These are phyloP conservation scores for Citrullus amarus DNA, from an alignment of 306 rosid genomes.

Conservation along the genomic window DNA sequence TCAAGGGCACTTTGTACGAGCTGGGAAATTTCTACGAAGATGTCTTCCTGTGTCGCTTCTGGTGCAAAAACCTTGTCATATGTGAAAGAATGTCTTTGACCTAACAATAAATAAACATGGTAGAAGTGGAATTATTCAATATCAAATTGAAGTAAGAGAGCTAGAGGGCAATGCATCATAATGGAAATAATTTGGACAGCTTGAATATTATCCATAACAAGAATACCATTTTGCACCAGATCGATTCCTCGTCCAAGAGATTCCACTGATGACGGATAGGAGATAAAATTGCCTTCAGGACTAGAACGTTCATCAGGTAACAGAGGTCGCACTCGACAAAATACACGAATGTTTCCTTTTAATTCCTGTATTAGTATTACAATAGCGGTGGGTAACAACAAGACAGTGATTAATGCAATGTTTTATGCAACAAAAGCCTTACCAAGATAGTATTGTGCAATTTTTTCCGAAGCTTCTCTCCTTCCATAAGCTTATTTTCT, in stretches of 20 bases:
- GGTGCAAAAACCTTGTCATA: constrained; percentile 88
- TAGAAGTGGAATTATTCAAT: background rate
- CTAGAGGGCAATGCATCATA: background rate
- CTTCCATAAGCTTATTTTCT: constrained; percentile 68
- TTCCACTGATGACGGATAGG: constrained; percentile 85
- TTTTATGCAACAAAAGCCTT: constrained; percentile 13
- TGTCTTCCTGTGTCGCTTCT: constrained; percentile 69
- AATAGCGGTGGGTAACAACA: constrained; percentile 10
- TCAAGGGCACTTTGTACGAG: constrained; percentile 99
- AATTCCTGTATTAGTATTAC: constrained; percentile 48
- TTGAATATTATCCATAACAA: constrained; percentile 4
- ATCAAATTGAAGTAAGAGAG: background rate
- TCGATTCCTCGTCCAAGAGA: constrained; percentile 80
- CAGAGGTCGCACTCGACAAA: constrained; percentile 92
- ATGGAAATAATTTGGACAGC: background rate
- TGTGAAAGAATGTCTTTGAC: constrained; percentile 78
- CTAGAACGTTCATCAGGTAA: constrained; percentile 60
- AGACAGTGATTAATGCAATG: background rate
- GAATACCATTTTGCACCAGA: constrained; percentile 54
- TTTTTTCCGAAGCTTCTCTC: constrained; percentile 76
- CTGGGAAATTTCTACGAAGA: constrained; percentile 84
- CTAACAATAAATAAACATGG: constrained; percentile 19
- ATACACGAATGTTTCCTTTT: constrained; percentile 93
- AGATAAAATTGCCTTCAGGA: constrained; percentile 48
- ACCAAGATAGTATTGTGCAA: constrained; percentile 93